Conservation (phyloP, 345 rosid species). For the Theobroma cacao region DNA sequence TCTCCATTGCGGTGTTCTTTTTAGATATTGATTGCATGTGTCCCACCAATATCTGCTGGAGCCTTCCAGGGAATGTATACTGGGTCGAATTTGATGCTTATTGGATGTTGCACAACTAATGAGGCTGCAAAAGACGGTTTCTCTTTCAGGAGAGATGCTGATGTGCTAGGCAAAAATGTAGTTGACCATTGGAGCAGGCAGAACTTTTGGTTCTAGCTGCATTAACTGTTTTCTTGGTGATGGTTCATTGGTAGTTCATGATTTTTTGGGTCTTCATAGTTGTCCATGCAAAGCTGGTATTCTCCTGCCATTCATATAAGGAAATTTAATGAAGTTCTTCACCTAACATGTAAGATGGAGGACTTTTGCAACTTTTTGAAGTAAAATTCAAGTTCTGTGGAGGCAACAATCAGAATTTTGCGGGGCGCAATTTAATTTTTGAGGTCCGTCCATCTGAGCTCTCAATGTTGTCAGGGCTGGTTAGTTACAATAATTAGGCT, state of each 20-base stretch:
- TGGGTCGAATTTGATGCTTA: constrained; percentile 16
- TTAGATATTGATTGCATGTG: constrained; percentile 9
- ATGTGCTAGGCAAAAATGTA: constrained; percentile 10
- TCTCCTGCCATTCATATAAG: constrained; percentile 1
- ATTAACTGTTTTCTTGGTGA: constrained; percentile 18
- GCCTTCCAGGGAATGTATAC: not conserved
- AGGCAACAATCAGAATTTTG: constrained; percentile 23
- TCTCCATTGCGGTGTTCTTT: constrained; percentile 11
- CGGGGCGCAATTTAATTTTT: constrained; percentile 18
- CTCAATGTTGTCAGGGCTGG: constrained; percentile 29
- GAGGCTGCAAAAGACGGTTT: constrained; percentile 15
- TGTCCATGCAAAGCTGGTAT: constrained; percentile 19
- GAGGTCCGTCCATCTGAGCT: constrained; percentile 26
- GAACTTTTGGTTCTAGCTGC: constrained; percentile 21
- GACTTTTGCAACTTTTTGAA: constrained; percentile 21
- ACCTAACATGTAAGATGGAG: not conserved
- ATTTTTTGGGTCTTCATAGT: constrained; percentile 18
- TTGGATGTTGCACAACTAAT: not conserved
- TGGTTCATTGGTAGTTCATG: constrained; percentile 23
- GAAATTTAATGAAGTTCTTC: constrained; percentile 13
- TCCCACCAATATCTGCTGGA: constrained; percentile 18
- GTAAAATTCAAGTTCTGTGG: constrained; percentile 24
- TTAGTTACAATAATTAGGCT: constrained; percentile 31
- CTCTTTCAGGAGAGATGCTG: constrained; percentile 15
- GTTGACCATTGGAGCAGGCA: not conserved